Evolutionary conservation across 2,329 filamentous ascomycete species (phyloP).

Genomic region (Colletotrichum camelliae): DNA sequence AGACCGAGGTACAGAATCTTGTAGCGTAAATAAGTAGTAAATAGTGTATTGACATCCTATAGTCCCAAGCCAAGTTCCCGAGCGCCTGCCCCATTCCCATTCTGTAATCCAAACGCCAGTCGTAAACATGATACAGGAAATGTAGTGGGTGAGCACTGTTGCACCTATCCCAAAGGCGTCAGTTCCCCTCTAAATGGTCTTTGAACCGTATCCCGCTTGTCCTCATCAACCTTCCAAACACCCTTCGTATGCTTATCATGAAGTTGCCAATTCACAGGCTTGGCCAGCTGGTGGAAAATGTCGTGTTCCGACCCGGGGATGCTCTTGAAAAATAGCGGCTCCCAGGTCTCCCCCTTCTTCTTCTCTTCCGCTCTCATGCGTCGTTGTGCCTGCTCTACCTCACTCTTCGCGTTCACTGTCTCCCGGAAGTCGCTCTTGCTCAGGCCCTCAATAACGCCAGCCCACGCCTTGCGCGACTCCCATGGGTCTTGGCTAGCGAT

Average conservation of each 20-base stretch:
- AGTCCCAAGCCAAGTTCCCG: neutral
- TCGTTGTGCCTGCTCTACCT: conserved; percentile 83
- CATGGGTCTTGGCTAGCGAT: conserved; percentile 77
- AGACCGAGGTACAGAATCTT: neutral
- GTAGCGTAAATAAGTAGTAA: neutral
- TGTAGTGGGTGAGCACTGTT: neutral
- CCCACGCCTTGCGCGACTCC: conserved; percentile 83
- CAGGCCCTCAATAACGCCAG: conserved; percentile 76
- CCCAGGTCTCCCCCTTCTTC: conserved; percentile 46
- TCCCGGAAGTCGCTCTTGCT: conserved; percentile 75
- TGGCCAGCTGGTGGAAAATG: conserved; percentile 35
- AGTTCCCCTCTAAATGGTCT: conserved; percentile 36
- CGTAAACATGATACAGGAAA: neutral
- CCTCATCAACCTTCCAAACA: conserved; percentile 40
- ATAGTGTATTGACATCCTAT: neutral
- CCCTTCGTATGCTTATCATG: conserved; percentile 40
- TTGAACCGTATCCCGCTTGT: conserved; percentile 25
- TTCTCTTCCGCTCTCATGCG: conserved; percentile 74
- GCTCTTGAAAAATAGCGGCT: conserved; percentile 42
- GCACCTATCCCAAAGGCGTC: conserved; percentile 33
- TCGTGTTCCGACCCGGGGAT: conserved; percentile 29
- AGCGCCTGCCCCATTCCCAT: neutral
- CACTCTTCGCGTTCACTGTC: conserved; percentile 74
- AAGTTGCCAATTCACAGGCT: conserved; percentile 33
- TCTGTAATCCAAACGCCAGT: neutral